phyloP scores from a whole-genome alignment of 257 asterid genomes.

The Solanum chilense region DNA sequence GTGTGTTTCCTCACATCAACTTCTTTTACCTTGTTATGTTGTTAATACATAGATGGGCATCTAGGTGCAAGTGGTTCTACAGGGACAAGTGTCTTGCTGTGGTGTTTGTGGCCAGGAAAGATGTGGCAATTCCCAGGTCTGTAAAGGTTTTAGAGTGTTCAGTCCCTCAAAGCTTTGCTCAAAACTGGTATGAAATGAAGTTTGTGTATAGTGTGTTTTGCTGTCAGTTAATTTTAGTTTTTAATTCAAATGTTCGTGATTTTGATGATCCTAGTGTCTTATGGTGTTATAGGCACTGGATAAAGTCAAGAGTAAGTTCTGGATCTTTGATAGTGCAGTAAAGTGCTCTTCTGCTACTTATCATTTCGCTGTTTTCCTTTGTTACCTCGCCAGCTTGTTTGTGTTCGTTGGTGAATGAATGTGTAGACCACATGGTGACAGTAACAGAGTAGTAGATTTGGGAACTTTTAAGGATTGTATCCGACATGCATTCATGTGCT shows the following conservation, averaged over 20 bases:
- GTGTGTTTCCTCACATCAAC: neutral
- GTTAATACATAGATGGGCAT: neutral
- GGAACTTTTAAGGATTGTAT: neutral
- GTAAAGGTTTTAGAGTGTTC: neutral
- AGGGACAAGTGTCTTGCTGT: too few relatives aligned
- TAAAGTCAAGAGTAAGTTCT: neutral
- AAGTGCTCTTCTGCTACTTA: neutral
- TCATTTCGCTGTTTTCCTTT: neutral
- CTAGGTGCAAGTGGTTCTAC: neutral
- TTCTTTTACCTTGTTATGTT: neutral
- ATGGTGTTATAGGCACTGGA: neutral
- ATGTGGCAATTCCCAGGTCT: neutral
- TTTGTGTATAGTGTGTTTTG: neutral
- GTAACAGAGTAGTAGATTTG: neutral
- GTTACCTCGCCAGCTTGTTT: neutral
- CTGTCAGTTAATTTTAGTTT: neutral
- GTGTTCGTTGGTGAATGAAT: neutral
- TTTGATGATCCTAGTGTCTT: neutral
- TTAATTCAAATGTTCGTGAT: neutral
- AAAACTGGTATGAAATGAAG: neutral
- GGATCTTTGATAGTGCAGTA: neutral
- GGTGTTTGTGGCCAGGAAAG: too few relatives aligned
- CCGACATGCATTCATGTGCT: neutral
- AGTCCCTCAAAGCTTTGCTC: too few relatives aligned
- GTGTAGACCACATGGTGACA: neutral